Conservation (phyloP, 495 filamentous ascomycete genomes). For the Amorphotheca resinae region DNA sequence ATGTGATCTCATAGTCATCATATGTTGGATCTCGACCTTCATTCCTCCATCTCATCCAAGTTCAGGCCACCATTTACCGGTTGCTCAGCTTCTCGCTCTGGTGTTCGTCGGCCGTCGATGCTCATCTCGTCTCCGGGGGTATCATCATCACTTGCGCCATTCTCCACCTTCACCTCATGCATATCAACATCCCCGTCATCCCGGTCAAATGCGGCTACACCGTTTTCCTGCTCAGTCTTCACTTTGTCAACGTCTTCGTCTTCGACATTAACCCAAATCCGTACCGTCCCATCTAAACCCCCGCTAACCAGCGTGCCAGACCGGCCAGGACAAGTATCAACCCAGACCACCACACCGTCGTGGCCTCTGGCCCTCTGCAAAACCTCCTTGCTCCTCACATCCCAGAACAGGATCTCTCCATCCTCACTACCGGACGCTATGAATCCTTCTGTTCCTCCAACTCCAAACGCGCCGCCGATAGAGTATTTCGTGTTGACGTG, state of each 20-base stretch:
- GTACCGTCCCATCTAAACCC: conserved; percentile 50
- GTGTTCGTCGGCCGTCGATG: background rate
- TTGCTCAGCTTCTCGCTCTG: background rate
- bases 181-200: conserved; percentile 8
- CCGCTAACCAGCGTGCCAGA: conserved; percentile 43
- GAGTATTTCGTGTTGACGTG: conserved; percentile 78
- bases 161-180: conserved; percentile 20
- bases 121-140: conserved; percentile 11
- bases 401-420: conserved; percentile 76
- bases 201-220: background rate
- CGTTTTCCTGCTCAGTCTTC: conserved; percentile 3
- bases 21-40: too few relatives aligned
- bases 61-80: background rate
- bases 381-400: conserved; percentile 71
- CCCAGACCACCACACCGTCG: conserved; percentile 69
- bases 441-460: conserved; percentile 47
- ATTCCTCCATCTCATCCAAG: conserved; percentile 7
- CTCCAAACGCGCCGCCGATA: conserved; percentile 67
- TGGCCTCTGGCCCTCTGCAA: conserved; percentile 65
- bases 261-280: conserved; percentile 42
- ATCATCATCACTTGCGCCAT: conserved; percentile 11
- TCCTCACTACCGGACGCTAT: conserved; percentile 79
- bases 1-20: too few relatives aligned
- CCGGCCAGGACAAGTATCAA: conserved; percentile 46
- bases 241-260: conserved; percentile 16